Evolutionary conservation across 768 basidiomycete genomes (phyloP), one percentile per base, ranked within the genome.

Genomic region (Lentinus tigrinus): DNA sequence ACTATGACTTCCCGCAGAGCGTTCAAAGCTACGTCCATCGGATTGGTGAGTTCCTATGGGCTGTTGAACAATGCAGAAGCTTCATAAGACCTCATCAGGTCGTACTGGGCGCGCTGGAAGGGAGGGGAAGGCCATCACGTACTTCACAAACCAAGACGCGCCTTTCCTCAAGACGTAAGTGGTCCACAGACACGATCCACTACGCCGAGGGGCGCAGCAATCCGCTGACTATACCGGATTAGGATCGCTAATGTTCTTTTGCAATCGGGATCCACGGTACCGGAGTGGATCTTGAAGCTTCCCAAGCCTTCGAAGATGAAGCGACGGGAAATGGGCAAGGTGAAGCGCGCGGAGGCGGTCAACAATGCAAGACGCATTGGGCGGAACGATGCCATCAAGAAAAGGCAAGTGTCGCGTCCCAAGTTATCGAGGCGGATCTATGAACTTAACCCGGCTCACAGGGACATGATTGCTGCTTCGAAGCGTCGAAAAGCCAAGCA

Each of bases 241-340:
- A 96, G 93, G 47, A 91, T 98, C 69, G 96, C 95, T 50, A 98
- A 98, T 69, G 92, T 98, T n/a, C 83, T 98, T 58, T 77, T 91
- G 21, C 89, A 95, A 67, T 95, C 95, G 0, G 95, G 96, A 3
- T 96, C 91, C 57, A 74, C 81, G 2, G 95, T 97, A 0, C 93
- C 95, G 1, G 91, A 94, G 23, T 99, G 95, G 92, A 98, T 98
- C 62, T 70, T 91, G n/a, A 89, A 90, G 63, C 80, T 99, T n/a
- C 90, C 90, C 21, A 95, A 92, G 70, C 95, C 96, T 0, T 91
- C 91, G 1, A 96, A 93, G 73, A 80, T 94, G 78, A 89, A 90
- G 74, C 87, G 89, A 61, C 85, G 80, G 65, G 78, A 85, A 67
- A 92, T 98, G 85, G 91, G 91, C 56, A 93, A 89, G 74, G 77